Evolutionary conservation across 1,284 basidiomycete genomes (phyloP).

Genomic region (Uromyces viciae-fabae): DNA sequence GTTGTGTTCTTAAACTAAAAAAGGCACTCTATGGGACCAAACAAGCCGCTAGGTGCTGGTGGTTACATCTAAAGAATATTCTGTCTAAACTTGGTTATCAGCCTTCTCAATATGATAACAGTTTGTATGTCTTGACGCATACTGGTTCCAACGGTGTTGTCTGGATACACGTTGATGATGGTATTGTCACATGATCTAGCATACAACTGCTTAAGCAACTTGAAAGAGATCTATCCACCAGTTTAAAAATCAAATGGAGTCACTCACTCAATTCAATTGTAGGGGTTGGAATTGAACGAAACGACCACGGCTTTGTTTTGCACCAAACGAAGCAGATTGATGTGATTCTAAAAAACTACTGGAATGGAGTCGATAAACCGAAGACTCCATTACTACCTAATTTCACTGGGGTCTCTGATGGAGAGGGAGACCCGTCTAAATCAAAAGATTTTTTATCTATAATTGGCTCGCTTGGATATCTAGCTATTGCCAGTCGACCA

Average conservation of each 20-base stretch:
- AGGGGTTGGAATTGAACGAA: background rate
- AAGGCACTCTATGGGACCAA: conserved; percentile 27
- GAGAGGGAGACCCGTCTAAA: background rate
- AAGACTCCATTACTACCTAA: background rate
- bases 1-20: background rate
- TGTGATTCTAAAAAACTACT: background rate
- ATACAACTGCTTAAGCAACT: background rate
- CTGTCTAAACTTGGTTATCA: background rate
- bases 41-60: background rate
- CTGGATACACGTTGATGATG: conserved; percentile 17
- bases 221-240: too few relatives aligned
- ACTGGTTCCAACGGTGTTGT: background rate
- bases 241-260: too few relatives aligned
- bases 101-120: background rate
- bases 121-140: background rate
- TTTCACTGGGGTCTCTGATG: background rate
- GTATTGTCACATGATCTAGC: background rate
- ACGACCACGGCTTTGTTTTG: background rate
- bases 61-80: background rate
- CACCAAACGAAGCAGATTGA: background rate
- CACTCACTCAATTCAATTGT: too few relatives aligned
- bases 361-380: background rate
- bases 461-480: background rate
- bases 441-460: background rate
- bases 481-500: background rate